Base-by-base conservation (phyloP, 1,284 basidiomycete species). In the Heterobasidion irregulare region DNA sequence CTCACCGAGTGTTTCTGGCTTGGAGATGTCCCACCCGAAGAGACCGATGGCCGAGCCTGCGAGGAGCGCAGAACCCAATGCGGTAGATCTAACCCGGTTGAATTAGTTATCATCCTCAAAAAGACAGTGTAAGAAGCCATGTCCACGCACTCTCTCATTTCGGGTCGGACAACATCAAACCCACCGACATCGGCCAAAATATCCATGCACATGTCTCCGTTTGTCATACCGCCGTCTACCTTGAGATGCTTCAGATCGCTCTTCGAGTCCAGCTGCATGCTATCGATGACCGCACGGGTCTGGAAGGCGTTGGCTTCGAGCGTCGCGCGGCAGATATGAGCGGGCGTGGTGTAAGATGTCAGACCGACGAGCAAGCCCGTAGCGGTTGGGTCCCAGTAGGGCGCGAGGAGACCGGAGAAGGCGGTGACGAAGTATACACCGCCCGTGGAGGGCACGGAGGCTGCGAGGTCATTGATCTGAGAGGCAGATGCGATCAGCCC, bases 391-490 rank as follows among this genome's bases (percentile, higher is more conserved):
- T 96, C 94, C 94, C 94, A 96, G 70, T 94, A 92, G 2, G 93
- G 92, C 15, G 92, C 93, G 47, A 96, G 82, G 38, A 98, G 77
- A 58, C 94, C 95, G 54, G 88, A 89, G 75, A 98, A 97, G 8
- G 92, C 95, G 0, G 96, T 96, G 44, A 99, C 96, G 66, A 99
- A 99, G 75, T 94, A 98, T 41, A 98, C 80, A n/a, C 96, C 96
- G 47, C 91, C 95, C 0, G 92, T 89, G 65, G 89, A 83, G 15
- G 83, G 72, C 47, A 89, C 93, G 47, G 85, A 79, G 6, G 79
- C 83, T 1, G 94, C 95, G 44, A 98, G 80, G 15, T 77, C 77
- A 65, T 98, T 97, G 64, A 98, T 89, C 58, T 98, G 92, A 16
- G 70, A 71, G 0, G 94, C 90, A 44, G 86, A 80, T 47, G 83